Conservation (phyloP, 176 grass and related monocot species). For the Guadua angustifolia region DNA sequence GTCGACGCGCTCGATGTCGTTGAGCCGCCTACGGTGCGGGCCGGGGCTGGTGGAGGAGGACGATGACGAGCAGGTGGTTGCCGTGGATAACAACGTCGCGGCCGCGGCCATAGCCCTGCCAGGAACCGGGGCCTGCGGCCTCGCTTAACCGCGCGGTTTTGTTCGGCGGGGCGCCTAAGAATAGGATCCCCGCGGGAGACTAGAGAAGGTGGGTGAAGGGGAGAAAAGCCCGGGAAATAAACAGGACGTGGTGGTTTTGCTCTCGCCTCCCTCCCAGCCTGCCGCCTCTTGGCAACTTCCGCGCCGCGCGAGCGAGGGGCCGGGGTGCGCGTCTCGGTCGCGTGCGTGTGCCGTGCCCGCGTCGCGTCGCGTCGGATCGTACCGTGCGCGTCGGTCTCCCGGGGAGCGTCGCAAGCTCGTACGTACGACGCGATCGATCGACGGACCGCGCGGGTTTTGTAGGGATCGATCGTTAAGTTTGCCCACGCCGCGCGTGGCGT, state of each 20-base stretch:
- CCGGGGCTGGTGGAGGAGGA: conserved; percentile 39
- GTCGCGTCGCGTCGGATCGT: not conserved
- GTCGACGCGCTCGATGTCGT: conserved; percentile 55
- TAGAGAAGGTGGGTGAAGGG: conserved; percentile 38
- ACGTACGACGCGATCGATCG: not conserved
- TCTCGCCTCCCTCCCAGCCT: not conserved
- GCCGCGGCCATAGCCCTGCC: conserved; percentile 54
- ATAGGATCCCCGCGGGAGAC: conserved; percentile 45
- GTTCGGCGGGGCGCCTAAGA: conserved; percentile 41
- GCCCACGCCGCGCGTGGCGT: not conserved
- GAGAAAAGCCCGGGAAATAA: conserved; percentile 87
- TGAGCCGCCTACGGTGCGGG: conserved; percentile 57
- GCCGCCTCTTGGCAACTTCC: not conserved
- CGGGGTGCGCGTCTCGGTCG: not conserved
- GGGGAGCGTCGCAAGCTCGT: not conserved
- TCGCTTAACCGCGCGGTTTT: conserved; percentile 41
- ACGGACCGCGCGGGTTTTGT: not conserved
- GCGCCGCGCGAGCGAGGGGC: not conserved
- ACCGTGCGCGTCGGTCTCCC: not conserved
- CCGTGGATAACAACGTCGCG: conserved; percentile 31
- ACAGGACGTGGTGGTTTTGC: conserved; percentile 33
- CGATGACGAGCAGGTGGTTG: not conserved
- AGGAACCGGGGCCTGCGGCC: not conserved
- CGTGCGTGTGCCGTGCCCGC: not conserved
- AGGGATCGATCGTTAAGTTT: not conserved